Evolutionary conservation across 2,329 filamentous ascomycete species (phyloP).

Genomic region (Leptographium wingfieldii): DNA sequence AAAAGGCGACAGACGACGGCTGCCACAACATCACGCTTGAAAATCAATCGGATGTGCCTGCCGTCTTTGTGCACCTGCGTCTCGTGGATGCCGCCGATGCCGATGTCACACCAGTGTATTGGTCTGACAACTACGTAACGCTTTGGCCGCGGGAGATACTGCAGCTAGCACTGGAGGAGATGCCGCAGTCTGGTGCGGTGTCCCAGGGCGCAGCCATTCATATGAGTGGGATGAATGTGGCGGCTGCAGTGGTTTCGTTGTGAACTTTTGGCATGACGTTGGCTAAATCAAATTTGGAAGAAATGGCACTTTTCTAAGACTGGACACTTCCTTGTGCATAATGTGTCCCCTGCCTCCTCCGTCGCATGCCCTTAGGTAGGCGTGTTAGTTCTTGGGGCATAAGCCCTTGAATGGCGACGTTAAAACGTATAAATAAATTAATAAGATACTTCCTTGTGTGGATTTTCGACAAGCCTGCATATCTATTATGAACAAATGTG

Average conservation of each 20-base stretch:
- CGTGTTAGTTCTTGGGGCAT: no score
- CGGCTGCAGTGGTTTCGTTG: background rate
- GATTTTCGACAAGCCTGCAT: no score
- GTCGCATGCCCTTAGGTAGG: no score
- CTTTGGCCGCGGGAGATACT: conserved; percentile 44
- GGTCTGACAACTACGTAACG: conserved; percentile 53
- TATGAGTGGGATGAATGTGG: background rate
- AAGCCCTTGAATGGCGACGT: no score
- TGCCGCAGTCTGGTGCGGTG: background rate
- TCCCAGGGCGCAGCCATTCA: background rate
- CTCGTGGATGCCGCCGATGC: conserved; percentile 29
- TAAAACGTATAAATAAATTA: no score
- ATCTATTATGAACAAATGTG: no score
- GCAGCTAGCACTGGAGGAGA: conserved; percentile 20
- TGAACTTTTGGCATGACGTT: background rate
- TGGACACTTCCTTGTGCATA: no score
- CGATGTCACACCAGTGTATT: conserved; percentile 39
- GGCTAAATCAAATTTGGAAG: background rate
- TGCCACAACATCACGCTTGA: conserved; percentile 25
- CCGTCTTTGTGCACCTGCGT: conserved; percentile 43
- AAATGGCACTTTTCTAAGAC: background rate
- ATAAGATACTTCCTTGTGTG: no score
- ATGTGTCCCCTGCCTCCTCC: no score
- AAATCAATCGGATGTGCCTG: conserved; percentile 39
- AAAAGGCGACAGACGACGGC: background rate